Conservation (phyloP, 2,329 filamentous ascomycete species). For the Epichloe typhina region DNA sequence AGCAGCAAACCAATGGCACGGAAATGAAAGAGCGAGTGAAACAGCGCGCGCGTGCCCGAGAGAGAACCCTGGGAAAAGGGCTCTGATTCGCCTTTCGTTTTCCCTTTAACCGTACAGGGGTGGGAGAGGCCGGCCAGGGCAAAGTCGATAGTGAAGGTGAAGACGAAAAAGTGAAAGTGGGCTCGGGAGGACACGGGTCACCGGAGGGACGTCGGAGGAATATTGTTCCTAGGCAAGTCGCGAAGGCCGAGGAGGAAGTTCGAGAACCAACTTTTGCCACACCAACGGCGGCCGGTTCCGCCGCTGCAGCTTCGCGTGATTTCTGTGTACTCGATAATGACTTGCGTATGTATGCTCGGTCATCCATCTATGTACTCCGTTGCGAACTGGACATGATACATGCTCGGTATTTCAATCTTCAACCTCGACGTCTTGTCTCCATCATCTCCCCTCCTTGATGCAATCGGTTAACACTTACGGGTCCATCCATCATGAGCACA, state of each 20-base stretch:
- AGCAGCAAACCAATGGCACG: no score
- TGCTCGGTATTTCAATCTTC: no score
- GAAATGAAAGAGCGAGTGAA: neutral
- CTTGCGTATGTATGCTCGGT: neutral
- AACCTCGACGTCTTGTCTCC: no score
- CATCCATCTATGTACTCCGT: neutral
- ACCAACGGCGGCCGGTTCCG: neutral
- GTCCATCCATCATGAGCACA: no score
- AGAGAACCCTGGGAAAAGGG: neutral
- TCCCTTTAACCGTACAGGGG: neutral
- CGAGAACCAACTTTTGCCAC: no score
- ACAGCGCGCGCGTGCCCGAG: neutral
- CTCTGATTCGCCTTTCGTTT: neutral
- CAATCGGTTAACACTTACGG: no score
- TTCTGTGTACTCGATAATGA: neutral
- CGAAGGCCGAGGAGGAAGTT: no score
- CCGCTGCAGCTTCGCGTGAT: no score
- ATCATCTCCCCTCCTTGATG: no score
- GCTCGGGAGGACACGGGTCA: slow-evolving; percentile 4
- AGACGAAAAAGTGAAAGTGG: neutral
- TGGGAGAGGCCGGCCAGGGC: neutral
- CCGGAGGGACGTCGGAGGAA: neutral
- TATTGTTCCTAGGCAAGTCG: neutral
- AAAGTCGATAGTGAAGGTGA: neutral
- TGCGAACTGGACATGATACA: neutral